phyloP scores from a whole-genome alignment of 805 yeast species.

The Ogataea polymorpha region DNA sequence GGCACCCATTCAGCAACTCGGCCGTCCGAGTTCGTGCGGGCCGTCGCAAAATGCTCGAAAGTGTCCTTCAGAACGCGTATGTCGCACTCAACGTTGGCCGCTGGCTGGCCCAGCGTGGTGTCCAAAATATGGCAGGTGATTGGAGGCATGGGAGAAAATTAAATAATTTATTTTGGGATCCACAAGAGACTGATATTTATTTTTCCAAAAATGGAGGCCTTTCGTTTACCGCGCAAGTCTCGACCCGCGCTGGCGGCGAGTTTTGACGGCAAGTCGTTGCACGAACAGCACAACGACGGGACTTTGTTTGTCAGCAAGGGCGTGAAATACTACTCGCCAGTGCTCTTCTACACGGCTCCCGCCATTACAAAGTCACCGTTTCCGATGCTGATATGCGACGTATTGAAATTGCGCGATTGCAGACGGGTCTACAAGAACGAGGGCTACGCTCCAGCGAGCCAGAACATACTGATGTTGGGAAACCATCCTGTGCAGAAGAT shows the following conservation, averaged over 20 bases:
- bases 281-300: conserved; percentile 23
- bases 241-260: neutral
- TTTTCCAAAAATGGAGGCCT: neutral
- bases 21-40: conserved; percentile 77
- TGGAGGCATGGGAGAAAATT: conserved; percentile 37
- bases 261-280: conserved; percentile 4
- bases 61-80: conserved; percentile 37
- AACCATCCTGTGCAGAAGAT: conserved; percentile 44
- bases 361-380: conserved; percentile 25
- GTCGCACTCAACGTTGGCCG: conserved; percentile 67
- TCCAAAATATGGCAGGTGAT: conserved; percentile 89
- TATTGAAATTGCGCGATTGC: conserved; percentile 20
- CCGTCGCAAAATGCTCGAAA: conserved; percentile 54
- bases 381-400: conserved; percentile 34
- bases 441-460: conserved; percentile 17
- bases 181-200: too few relatives aligned
- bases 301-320: conserved; percentile 26
- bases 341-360: conserved; percentile 33
- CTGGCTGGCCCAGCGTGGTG: conserved; percentile 82
- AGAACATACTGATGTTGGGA: conserved; percentile 30
- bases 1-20: conserved; percentile 64
- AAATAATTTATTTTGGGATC: neutral
- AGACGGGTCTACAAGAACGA: conserved; percentile 27
- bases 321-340: conserved; percentile 34
- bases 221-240: neutral